These are phyloP conservation scores for Bisporella sp. DNA, from an alignment of 2,329 filamentous ascomycete genomes.

Conservation along the genomic window DNA sequence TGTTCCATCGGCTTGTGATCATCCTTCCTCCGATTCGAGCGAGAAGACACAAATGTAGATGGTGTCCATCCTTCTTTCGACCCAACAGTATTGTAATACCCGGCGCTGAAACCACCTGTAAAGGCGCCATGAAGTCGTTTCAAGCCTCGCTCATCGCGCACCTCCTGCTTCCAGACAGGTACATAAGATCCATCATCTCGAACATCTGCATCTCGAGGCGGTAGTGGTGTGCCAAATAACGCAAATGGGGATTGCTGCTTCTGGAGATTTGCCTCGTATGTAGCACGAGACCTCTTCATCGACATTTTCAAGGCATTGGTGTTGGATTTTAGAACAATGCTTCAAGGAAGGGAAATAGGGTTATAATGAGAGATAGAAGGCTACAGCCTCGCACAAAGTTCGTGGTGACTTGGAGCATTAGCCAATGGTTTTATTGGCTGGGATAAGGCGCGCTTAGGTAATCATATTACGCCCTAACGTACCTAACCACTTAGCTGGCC, in stretches of 20 bases:
- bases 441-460: no score
- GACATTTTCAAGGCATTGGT: conserved; percentile 45
- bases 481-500: no score
- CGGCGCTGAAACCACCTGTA: conserved; percentile 93
- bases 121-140: conserved; percentile 94
- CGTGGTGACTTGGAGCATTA: no score
- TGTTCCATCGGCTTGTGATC: conserved; percentile 45
- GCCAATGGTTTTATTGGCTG: no score
- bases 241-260: conserved; percentile 66
- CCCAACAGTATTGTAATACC: conserved; percentile 96
- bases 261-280: conserved; percentile 70
- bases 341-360: no score
- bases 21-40: conserved; percentile 68
- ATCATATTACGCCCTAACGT: no score
- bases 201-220: conserved; percentile 64
- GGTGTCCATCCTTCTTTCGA: conserved; percentile 98
- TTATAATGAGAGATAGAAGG: no score
- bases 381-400: no score
- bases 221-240: conserved; percentile 77
- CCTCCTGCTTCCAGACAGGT: conserved; percentile 97
- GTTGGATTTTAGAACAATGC: no score
- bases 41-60: conserved; percentile 84
- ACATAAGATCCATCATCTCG: conserved; percentile 90
- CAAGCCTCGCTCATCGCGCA: conserved; percentile 83
- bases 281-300: conserved; percentile 69